Conservation (phyloP, 2,329 filamentous ascomycete genomes). For the Sclerotiophoma versabilis region DNA sequence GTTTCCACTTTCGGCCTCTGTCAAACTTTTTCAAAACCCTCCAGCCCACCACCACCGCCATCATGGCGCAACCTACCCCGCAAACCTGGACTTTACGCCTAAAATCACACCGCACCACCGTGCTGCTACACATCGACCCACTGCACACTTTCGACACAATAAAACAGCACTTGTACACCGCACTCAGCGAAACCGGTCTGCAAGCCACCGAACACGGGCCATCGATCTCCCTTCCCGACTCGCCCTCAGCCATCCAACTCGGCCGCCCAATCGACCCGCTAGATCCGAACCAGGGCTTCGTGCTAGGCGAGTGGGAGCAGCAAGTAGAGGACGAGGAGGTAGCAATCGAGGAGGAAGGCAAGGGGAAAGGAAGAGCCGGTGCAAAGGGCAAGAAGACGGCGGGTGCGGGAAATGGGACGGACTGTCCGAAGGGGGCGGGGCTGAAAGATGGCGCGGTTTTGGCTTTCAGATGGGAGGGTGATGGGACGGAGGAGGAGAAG, state of each 20-base stretch:
- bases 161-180: slow-evolving; percentile 52
- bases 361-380: slow-evolving; percentile 27
- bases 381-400: slow-evolving; percentile 39
- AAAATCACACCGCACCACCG: slow-evolving; percentile 55
- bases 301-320: slow-evolving; percentile 44
- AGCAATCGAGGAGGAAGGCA: slow-evolving; percentile 44
- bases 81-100: slow-evolving; percentile 55
- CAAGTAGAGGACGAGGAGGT: slow-evolving; percentile 36
- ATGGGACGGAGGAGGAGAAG: slow-evolving; percentile 26
- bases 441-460: slow-evolving; percentile 46
- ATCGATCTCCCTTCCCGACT: slow-evolving; percentile 48
- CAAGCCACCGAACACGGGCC: slow-evolving; percentile 40
- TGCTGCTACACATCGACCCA: slow-evolving; percentile 56
- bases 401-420: slow-evolving; percentile 20
- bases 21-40: background rate
- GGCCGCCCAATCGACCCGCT: slow-evolving; percentile 52
- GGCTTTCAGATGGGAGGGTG: slow-evolving; percentile 46
- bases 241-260: slow-evolving; percentile 50
- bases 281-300: slow-evolving; percentile 52
- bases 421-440: slow-evolving; percentile 47
- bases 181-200: slow-evolving; percentile 50
- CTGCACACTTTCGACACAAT: slow-evolving; percentile 50
- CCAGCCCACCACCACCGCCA: background rate
- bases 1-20: background rate
- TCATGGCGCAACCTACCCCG: slow-evolving; percentile 35